Evolutionary conservation across 257 asterid species (phyloP), one percentile per base, ranked within the genome.

Genomic region (Paulownia fortunei): DNA sequence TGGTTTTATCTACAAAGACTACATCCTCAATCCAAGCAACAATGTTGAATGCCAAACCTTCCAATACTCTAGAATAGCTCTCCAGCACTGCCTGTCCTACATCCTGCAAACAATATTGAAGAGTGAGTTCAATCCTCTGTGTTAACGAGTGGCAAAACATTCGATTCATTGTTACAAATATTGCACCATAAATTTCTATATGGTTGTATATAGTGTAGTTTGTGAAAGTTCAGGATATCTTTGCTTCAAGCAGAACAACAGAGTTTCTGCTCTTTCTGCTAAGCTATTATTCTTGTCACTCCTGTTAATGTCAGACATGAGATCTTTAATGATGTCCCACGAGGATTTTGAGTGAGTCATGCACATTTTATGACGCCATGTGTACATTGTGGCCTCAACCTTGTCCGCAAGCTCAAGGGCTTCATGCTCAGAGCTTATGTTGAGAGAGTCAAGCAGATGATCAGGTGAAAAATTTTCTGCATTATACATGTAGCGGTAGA

Each of bases 381-480:
- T 89, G 77, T 90, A 84, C 91, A 92, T 88, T 8, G 98, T 82
- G 51, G 97, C 96, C 72, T 96, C 99, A 15, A 93, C 89, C 77
- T 88, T 89, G 80, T 92, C 97, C 1, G 97, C 98, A 6, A 91
- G 86, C 87, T 93, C 96, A 3, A 91, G 92, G 13, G 99, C 97
- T 73, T 92, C 96, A 5, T 88, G 97, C 81, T 96, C 97, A 2
- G 97, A 85, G 80, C 81, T 76, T 84, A 93, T 66, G 51, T 82
- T 83, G 55, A 96, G 89, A 59, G 86, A 71, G 81, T 91, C 88
- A 2, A 96, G 92, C 24, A 93, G 84, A 49, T 78, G 74, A 59
- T 86, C 94, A 0, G 97, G 94, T 11, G 88, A 86, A 67, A 96
- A 96, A 18, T 87, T 90, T 10, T 87, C 93, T 2, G 86, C 88